These are phyloP conservation scores for Saraca asoca DNA, from an alignment of 331 rosid species.

Conservation along the genomic window DNA sequence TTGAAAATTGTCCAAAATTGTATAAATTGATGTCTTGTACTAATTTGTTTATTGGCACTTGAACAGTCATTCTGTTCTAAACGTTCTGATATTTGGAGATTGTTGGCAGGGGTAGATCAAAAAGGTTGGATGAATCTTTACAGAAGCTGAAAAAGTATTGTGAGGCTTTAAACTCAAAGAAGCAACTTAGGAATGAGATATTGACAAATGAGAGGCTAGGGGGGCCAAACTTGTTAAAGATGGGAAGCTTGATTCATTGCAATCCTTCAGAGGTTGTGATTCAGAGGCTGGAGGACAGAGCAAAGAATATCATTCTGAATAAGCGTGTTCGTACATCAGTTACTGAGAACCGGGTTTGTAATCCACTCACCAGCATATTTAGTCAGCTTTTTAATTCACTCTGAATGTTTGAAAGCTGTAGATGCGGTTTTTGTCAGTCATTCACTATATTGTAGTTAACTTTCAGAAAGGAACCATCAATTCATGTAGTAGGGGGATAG, in stretches of 20 bases:
- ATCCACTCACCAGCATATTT: neutral
- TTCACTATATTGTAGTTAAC: too few relatives aligned
- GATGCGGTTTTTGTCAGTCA: too few relatives aligned
- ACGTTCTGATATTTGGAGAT: conserved; percentile 32
- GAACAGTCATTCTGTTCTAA: conserved; percentile 38
- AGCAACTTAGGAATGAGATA: conserved; percentile 64
- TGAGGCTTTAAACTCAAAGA: conserved; percentile 64
- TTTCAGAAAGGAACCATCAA: neutral
- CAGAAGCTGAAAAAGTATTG: conserved; percentile 64
- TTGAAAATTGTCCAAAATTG: too few relatives aligned
- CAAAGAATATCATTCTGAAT: conserved; percentile 59
- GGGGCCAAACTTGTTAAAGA: conserved; percentile 56
- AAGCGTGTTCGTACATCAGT: conserved; percentile 72
- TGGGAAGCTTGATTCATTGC: conserved; percentile 56
- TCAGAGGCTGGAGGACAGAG: conserved; percentile 61
- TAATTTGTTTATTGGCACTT: conserved; percentile 33
- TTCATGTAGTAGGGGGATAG: neutral
- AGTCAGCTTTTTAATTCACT: conserved; percentile 1
- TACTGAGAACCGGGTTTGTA: conserved; percentile 67
- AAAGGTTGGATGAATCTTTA: conserved; percentile 66
- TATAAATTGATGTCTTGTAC: too few relatives aligned
- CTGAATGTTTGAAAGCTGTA: neutral
- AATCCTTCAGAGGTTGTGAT: conserved; percentile 53
- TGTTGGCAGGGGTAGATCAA: conserved; percentile 58
- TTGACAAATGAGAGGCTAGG: conserved; percentile 60